Evolutionary conservation across 192 early-diverging fungal genomes (phyloP).

Genomic region (Entomortierella chlamydospora): DNA sequence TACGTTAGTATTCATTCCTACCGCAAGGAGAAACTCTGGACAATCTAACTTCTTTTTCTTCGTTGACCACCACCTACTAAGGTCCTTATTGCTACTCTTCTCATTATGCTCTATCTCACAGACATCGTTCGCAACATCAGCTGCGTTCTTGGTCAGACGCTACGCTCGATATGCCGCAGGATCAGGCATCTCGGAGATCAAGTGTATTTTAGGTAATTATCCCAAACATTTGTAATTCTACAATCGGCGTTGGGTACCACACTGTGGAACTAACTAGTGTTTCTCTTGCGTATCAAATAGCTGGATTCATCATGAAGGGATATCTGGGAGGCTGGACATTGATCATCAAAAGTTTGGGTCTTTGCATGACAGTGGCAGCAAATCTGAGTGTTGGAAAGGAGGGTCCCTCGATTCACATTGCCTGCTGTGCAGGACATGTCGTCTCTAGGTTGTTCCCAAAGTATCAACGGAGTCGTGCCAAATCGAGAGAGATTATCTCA

Average conservation of each 20-base stretch:
- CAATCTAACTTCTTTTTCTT: no score
- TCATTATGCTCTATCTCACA: no score
- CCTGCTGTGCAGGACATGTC: conserved; percentile 93
- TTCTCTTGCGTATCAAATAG: conserved; percentile 35
- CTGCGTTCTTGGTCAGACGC: conserved; percentile 78
- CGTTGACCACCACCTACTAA: no score
- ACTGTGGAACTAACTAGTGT: no score
- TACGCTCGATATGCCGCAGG: conserved; percentile 94
- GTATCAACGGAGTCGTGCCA: conserved; percentile 80
- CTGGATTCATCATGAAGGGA: conserved; percentile 93
- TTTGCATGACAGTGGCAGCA: conserved; percentile 89
- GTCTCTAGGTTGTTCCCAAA: conserved; percentile 80
- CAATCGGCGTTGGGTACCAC: no score
- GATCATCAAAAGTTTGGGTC: conserved; percentile 89
- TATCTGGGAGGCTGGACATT: conserved; percentile 95
- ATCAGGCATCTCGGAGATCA: conserved; percentile 94
- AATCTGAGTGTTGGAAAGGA: conserved; percentile 95
- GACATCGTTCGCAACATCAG: conserved; percentile 77
- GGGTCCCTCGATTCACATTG: conserved; percentile 95
- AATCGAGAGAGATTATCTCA: conserved; percentile 85
- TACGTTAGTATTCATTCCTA: conserved; percentile 35
- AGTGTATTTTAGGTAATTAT: conserved; percentile 74
- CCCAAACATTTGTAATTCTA: no score
- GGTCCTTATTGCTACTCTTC: no score
- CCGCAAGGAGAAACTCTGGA: no score